Conservation (phyloP, 192 early-diverging fungal species). For the Entomortierella chlamydospora region DNA sequence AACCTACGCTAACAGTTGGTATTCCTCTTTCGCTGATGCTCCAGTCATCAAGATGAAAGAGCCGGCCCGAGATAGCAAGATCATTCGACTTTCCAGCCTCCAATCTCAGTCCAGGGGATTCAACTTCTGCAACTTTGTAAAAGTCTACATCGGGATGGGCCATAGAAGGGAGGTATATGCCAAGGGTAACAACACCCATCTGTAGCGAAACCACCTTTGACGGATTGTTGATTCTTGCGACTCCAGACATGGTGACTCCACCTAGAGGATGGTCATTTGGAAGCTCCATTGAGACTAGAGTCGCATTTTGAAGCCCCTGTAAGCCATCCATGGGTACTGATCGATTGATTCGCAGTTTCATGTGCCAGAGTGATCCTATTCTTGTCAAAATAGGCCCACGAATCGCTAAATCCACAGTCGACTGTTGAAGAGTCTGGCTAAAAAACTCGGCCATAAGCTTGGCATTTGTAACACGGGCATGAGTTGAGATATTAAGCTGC, state of each 20-base stretch:
- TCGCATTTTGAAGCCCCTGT: conserved; percentile 37
- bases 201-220: conserved; percentile 24
- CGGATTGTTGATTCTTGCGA: conserved; percentile 41
- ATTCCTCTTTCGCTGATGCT: background rate
- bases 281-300: conserved; percentile 29
- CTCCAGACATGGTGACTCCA: conserved; percentile 36
- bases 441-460: conserved; percentile 48
- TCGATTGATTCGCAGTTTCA: conserved; percentile 25
- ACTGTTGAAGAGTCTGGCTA: conserved; percentile 10
- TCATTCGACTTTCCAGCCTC: conserved; percentile 21
- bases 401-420: conserved; percentile 21
- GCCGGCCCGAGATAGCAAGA: conserved; percentile 29
- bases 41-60: conserved; percentile 53
- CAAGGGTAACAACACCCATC: conserved; percentile 40
- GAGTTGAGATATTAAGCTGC: conserved; percentile 23
- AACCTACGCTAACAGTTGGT: background rate
- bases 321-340: conserved; percentile 27
- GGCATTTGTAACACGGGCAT: conserved; percentile 36
- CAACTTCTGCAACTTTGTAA: conserved; percentile 44
- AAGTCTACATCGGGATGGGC: conserved; percentile 32
- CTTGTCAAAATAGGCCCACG: conserved; percentile 30
- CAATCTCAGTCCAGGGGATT: conserved; percentile 9
- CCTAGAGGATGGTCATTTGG: conserved; percentile 37
- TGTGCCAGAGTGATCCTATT: conserved; percentile 35
- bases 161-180: conserved; percentile 32